phyloP scores from a whole-genome alignment of 176 grass and related monocot species.

The Elaeis guineensis region DNA sequence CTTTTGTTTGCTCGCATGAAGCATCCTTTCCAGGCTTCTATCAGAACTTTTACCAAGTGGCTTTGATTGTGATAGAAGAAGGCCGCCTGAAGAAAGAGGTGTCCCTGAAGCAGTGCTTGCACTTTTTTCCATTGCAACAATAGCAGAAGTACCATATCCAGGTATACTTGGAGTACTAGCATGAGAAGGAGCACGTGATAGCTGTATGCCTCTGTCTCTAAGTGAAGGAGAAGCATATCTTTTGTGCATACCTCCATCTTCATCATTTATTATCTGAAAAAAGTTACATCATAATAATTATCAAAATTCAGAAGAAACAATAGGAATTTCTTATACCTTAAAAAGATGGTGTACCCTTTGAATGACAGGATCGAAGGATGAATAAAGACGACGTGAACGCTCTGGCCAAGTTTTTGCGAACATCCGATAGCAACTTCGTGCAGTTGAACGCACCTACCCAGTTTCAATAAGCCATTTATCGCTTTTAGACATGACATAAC shows the following conservation, averaged over 20 bases:
- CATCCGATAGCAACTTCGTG: constrained; percentile 85
- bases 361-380: constrained; percentile 84
- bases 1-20: constrained; percentile 95
- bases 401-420: constrained; percentile 95
- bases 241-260: constrained; percentile 92
- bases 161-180: constrained; percentile 35
- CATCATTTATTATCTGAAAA: constrained; percentile 88
- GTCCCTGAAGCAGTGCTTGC: constrained; percentile 55
- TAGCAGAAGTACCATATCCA: constrained; percentile 90
- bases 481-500: no score
- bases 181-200: constrained; percentile 53
- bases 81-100: constrained; percentile 55
- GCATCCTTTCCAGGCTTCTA: constrained; percentile 87
- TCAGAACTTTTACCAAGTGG: constrained; percentile 50
- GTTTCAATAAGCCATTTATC: background rate
- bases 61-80: constrained; percentile 71
- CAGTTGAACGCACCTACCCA: constrained; percentile 78
- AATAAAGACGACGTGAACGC: constrained; percentile 65
- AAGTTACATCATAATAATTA: constrained; percentile 8
- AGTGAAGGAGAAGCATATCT: constrained; percentile 82
- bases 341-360: constrained; percentile 52
- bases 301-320: constrained; percentile 12
- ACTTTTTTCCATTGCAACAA: constrained; percentile 96
- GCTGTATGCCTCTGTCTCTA: constrained; percentile 66
- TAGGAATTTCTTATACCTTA: background rate